These are phyloP conservation scores for Paraconiothyrium brasiliense DNA, from an alignment of 2,329 filamentous ascomycete genomes.

Conservation along the genomic window DNA sequence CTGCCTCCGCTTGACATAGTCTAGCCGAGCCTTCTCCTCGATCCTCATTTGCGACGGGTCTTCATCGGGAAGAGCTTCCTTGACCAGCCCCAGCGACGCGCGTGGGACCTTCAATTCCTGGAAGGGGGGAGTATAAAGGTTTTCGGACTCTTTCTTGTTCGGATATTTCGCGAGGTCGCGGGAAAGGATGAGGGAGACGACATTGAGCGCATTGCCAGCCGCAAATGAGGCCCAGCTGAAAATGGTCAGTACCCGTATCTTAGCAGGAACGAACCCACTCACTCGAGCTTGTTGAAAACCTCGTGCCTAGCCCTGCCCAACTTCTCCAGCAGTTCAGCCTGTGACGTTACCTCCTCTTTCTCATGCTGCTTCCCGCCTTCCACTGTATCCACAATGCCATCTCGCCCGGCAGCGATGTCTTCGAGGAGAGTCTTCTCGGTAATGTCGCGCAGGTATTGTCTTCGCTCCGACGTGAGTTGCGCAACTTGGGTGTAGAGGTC, in stretches of 20 bases:
- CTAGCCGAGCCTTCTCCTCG: conserved; percentile 43
- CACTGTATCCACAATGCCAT: conserved; percentile 51
- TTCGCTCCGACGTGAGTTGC: conserved; percentile 80
- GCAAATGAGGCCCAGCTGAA: conserved; percentile 42
- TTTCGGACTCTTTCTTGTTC: conserved; percentile 25
- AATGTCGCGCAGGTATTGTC: conserved; percentile 78
- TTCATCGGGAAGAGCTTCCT: conserved; percentile 31
- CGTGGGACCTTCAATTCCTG: conserved; percentile 49
- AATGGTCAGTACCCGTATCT: conserved; percentile 20
- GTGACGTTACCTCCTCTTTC: conserved; percentile 48
- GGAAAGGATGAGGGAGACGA: conserved; percentile 44
- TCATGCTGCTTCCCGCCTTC: conserved; percentile 58
- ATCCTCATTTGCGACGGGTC: conserved; percentile 19
- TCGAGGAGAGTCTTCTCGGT: conserved; percentile 76
- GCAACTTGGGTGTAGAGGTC: conserved; percentile 75
- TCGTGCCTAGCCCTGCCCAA: conserved; percentile 51
- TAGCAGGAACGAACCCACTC: conserved; percentile 59
- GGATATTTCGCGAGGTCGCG: conserved; percentile 39
- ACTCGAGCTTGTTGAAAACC: conserved; percentile 54
- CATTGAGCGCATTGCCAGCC: conserved; percentile 44
- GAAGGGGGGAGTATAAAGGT: conserved; percentile 41
- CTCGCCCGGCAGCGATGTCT: conserved; percentile 65
- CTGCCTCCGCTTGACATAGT: conserved; percentile 50
- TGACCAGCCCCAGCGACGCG: conserved; percentile 41
- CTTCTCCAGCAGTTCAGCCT: conserved; percentile 50